Conservation (phyloP, 257 asterid genomes). For the Scutellaria barbata region DNA sequence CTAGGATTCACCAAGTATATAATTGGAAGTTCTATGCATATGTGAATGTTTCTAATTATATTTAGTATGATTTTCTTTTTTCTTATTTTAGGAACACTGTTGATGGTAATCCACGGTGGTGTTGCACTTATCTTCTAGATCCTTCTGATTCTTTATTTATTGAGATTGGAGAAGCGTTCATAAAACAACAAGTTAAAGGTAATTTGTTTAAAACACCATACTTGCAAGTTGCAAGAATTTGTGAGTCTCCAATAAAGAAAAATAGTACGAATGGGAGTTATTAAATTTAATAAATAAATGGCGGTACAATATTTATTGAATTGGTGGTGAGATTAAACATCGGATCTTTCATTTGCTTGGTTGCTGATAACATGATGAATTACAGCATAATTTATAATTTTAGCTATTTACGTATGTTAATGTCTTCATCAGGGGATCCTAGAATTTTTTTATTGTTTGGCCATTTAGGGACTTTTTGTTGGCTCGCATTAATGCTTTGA, state of each 20-base stretch:
- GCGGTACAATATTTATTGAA: not conserved
- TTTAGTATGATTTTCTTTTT: not conserved
- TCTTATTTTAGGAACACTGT: conserved; percentile 81
- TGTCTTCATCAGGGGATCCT: not conserved
- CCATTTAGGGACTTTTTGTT: conserved; percentile 15
- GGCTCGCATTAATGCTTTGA: not conserved
- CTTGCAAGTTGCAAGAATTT: conserved; percentile 15
- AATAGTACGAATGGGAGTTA: not conserved
- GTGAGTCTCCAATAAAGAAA: conserved; percentile 7
- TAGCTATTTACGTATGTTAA: not conserved
- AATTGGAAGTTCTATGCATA: conserved; percentile 16
- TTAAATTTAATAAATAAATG: not conserved
- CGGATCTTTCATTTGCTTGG: not conserved
- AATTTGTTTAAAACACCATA: conserved; percentile 13
- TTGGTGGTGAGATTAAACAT: not conserved
- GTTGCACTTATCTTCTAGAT: conserved; percentile 93
- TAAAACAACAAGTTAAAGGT: conserved; percentile 75
- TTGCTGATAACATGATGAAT: not conserved
- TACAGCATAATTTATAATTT: not conserved
- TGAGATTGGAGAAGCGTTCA: conserved; percentile 89
- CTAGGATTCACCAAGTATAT: conserved; percentile 21
- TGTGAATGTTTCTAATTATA: conserved; percentile 9
- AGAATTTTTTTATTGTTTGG: not conserved
- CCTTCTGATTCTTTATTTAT: conserved; percentile 92
- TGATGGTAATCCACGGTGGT: conserved; percentile 77